Conservation (phyloP, 2,329 filamentous ascomycete genomes). For the Albifimbria verrucaria region DNA sequence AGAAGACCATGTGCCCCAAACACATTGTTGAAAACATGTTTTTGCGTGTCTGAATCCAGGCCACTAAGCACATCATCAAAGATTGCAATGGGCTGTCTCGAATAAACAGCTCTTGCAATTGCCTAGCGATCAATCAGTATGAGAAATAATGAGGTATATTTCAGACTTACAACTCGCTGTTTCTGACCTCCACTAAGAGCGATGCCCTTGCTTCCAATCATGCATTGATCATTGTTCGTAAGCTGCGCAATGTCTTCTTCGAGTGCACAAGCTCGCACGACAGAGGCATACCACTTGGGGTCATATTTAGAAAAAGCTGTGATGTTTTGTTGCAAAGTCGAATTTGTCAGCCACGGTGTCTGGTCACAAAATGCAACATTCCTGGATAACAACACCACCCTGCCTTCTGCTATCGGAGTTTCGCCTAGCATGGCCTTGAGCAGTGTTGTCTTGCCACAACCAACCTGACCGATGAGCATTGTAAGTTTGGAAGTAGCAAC, state of each 20-base stretch:
- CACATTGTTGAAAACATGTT: constrained; percentile 37
- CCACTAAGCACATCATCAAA: constrained; percentile 46
- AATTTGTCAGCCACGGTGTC: constrained; percentile 40
- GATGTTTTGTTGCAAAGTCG: constrained; percentile 36
- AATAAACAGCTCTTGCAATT: constrained; percentile 45
- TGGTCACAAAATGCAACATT: constrained; percentile 41
- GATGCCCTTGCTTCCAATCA: constrained; percentile 38
- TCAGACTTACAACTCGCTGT: constrained; percentile 32
- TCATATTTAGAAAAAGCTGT: constrained; percentile 25
- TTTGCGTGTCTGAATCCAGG: constrained; percentile 41
- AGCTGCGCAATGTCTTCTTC: constrained; percentile 28
- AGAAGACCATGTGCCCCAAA: constrained; percentile 39
- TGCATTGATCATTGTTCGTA: constrained; percentile 28
- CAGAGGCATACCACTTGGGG: constrained; percentile 21
- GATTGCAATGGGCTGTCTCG: constrained; percentile 32
- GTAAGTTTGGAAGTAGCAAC: constrained; percentile 21
- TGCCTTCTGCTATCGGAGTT: constrained; percentile 19
- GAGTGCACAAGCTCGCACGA: constrained; percentile 31
- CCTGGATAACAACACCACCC: constrained; percentile 16
- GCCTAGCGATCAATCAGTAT: constrained; percentile 22
- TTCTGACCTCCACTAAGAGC: constrained; percentile 42
- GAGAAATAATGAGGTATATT: background rate
- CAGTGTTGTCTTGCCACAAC: constrained; percentile 40
- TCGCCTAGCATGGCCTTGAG: constrained; percentile 37
- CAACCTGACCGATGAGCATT: constrained; percentile 38